Evolutionary conservation across 768 basidiomycete genomes (phyloP).

Genomic region (Boletus barrowsii): DNA sequence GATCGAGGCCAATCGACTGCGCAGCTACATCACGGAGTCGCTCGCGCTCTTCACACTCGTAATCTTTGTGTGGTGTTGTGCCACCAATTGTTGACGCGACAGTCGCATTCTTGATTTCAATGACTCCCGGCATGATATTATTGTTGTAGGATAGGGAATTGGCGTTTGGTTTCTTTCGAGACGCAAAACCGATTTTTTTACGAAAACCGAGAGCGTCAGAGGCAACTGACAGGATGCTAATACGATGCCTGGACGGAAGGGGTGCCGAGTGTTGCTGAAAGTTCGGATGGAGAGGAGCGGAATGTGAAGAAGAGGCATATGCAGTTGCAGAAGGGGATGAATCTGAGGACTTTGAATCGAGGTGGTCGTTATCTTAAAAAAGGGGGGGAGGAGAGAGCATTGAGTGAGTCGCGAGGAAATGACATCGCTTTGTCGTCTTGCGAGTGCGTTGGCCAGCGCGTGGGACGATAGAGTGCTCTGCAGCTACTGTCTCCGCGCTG

Average conservation of each 20-base stretch:
- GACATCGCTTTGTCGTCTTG: not conserved
- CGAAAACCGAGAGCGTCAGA: conserved; percentile 48
- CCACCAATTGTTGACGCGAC: conserved; percentile 24
- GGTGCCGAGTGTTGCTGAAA: conserved; percentile 3
- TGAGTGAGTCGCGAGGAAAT: conserved; percentile 6
- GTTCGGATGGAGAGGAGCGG: conserved; percentile 3
- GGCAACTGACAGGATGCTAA: conserved; percentile 51
- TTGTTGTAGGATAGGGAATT: conserved; percentile 28
- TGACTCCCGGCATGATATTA: conserved; percentile 61
- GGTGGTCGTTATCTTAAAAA: conserved; percentile 17
- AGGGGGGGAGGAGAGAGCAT: not conserved
- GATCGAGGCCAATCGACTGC: conserved; percentile 67
- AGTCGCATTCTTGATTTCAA: conserved; percentile 52
- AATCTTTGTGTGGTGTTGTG: conserved; percentile 35
- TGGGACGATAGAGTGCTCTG: not conserved
- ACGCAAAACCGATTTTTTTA: conserved; percentile 39
- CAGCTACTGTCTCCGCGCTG: not conserved
- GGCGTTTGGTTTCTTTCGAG: conserved; percentile 38
- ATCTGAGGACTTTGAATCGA: conserved; percentile 14
- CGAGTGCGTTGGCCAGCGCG: conserved; percentile 3
- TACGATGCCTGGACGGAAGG: conserved; percentile 35
- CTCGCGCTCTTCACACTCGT: conserved; percentile 70
- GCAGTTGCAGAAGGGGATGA: conserved; percentile 12
- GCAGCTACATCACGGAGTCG: conserved; percentile 75
- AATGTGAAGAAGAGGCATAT: conserved; percentile 10